phyloP scores from a whole-genome alignment of 2,329 filamentous ascomycete genomes.

The Calonectria leucothoes region DNA sequence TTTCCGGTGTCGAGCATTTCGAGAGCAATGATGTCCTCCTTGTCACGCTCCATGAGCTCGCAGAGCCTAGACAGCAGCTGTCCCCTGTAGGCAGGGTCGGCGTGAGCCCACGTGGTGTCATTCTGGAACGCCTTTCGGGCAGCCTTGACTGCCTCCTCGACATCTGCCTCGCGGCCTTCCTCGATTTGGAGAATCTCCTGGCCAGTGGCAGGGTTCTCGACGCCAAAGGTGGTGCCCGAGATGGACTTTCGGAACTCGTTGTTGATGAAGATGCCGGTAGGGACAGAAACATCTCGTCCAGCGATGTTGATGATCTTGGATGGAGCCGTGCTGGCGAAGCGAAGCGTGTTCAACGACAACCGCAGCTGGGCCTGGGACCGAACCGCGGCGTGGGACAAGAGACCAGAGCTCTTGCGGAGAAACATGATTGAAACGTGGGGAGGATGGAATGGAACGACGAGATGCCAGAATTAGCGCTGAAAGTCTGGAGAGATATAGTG shows the following conservation, averaged over 20 bases:
- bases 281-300: slow-evolving; percentile 11
- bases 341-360: background rate
- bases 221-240: background rate
- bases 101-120: background rate
- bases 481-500: slow-evolving; percentile 3
- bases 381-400: slow-evolving; percentile 4
- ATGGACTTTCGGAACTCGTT: slow-evolving; percentile 15
- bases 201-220: background rate
- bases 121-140: slow-evolving; percentile 11
- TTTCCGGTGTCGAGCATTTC: slow-evolving; percentile 16
- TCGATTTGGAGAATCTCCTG: background rate
- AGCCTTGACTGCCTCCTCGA: slow-evolving; percentile 17
- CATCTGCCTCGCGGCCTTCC: slow-evolving; percentile 5
- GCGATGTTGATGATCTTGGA: slow-evolving; percentile 10
- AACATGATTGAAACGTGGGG: slow-evolving; percentile 14
- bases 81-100: background rate
- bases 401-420: slow-evolving; percentile 6
- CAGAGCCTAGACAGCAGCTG: slow-evolving; percentile 1
- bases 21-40: slow-evolving; percentile 1
- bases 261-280: slow-evolving; percentile 17
- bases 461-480: background rate
- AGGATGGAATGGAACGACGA: slow-evolving; percentile 10
- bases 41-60: slow-evolving; percentile 7
- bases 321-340: slow-evolving; percentile 8
- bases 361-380: slow-evolving; percentile 1